These are phyloP conservation scores for Ilyonectria destructans DNA, from an alignment of 2,329 filamentous ascomycete genomes.

Conservation along the genomic window DNA sequence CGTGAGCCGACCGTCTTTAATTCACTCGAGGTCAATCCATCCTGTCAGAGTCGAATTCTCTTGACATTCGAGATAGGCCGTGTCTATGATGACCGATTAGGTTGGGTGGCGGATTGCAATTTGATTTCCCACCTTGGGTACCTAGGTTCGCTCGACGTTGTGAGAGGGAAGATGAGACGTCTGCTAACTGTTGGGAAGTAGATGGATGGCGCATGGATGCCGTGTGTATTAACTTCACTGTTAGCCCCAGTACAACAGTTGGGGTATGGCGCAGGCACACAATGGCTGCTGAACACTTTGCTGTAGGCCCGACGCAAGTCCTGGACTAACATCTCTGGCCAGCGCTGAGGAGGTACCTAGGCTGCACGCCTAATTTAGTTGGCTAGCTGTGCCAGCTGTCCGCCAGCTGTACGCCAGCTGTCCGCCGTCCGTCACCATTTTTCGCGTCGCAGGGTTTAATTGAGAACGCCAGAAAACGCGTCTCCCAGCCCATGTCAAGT, in stretches of 20 bases:
- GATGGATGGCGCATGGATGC: not conserved
- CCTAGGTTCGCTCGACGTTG: not conserved
- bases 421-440: conserved; percentile 20
- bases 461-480: conserved; percentile 48
- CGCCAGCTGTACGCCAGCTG: not conserved
- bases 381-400: not conserved
- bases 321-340: not conserved
- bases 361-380: not conserved
- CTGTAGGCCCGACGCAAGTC: not conserved
- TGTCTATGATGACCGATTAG: not conserved
- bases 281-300: not conserved
- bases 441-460: conserved; percentile 50
- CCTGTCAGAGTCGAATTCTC: not conserved
- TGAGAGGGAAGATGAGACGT: not conserved
- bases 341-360: no score
- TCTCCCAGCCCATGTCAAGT: conserved; percentile 44
- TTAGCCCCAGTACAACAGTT: not conserved
- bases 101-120: not conserved
- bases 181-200: not conserved
- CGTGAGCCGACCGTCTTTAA: not conserved
- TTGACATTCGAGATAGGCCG: not conserved
- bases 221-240: no score
- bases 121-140: not conserved
- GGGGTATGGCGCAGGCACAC: not conserved
- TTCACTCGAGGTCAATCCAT: not conserved